A percentile compares a stretch with the other conserved stretches of the same genome.
Conservation (phyloP, 2,329 filamentous ascomycete species). For the Hypoxylon sp. region DNA sequence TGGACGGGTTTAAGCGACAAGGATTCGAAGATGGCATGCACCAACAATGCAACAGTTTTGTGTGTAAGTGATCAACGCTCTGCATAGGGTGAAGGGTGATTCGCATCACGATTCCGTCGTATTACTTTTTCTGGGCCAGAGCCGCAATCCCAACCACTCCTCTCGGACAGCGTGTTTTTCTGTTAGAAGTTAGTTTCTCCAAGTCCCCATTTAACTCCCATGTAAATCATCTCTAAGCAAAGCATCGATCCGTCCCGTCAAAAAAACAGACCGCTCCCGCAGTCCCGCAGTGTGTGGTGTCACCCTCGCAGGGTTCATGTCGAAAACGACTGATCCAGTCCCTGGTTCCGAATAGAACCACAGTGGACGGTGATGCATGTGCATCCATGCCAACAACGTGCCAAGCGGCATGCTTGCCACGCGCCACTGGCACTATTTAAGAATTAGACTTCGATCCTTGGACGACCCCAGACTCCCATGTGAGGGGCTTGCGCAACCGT, state of each 20-base stretch:
- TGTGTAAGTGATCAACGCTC: conserved; percentile 1
- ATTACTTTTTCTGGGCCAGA: conserved; percentile 9
- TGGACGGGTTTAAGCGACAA: background rate
- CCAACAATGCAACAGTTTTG: background rate
- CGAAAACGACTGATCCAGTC: conserved; percentile 4
- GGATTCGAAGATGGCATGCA: background rate
- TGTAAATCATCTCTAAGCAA: conserved; percentile 7
- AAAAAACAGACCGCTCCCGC: conserved; percentile 14
- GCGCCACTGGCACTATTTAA: conserved; percentile 3
- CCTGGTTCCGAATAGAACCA: conserved; percentile 5
- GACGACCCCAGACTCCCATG: background rate
- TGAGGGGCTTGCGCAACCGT: background rate
- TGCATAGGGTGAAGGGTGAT: conserved; percentile 5
- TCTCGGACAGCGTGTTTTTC: background rate
- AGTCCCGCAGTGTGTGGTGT: background rate
- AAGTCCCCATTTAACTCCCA: background rate
- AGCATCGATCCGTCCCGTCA: conserved; percentile 2
- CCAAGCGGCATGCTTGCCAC: conserved; percentile 5
- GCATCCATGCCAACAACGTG: background rate
- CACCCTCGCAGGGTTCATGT: conserved; percentile 8
- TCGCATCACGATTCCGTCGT: conserved; percentile 7
- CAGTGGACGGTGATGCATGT: conserved; percentile 10
- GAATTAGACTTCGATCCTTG: background rate
- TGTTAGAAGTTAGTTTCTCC: background rate
- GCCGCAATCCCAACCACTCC: conserved; percentile 10